Evolutionary conservation across 2,329 filamentous ascomycete genomes (phyloP), one percentile per base, ranked within the genome.

Genomic region (Claviceps fusiformis): DNA sequence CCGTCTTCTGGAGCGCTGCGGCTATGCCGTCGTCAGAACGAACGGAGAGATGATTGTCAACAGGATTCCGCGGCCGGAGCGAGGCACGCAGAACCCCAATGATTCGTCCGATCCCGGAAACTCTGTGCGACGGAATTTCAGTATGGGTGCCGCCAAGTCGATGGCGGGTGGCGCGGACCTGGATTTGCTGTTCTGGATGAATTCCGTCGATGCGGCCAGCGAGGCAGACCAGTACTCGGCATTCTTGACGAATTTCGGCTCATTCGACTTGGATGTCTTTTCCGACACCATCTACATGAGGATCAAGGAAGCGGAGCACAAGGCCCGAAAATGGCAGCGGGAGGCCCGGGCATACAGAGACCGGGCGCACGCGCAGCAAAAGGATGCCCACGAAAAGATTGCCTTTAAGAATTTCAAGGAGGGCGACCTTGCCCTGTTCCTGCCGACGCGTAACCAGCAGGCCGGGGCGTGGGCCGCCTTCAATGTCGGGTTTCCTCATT

Each of bases 391-490:
- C 63, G 89, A 95, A 62, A 97, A 97, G 74, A 96, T 98, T 65
- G 91, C 93, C 2, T 96, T 93, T 67, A 86, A 86, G 58, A 85
- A 92, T 52, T 98, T 98, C 75, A 97, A 96, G 66, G 91, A 96
- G 69, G 92, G 93, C 8, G 93, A 98, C 65, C 77, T 98, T 15
- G 93, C 92, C 13, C 71, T 98, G 2, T 98, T 98, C 73, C 73
- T 98, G 45, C 93, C 93, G 0, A 98, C 93, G 0, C 80, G 92
- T 41, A 97, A 96, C 66, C 91, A 97, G 70, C 88, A 87, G 43
- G 93, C 90, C 5, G 87, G 92, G 17, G 92, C 93, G 0, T 98
- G 93, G 93, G 93, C 93, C 5, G 93, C 93, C 0, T 98, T 98
- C 78, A 98, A 98, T 64, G 88, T 98, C 37, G 92, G 91, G 1